Evolutionary conservation across 257 asterid species (phyloP), one percentile per base, ranked within the genome.

Genomic region (Solanum appendiculatum): DNA sequence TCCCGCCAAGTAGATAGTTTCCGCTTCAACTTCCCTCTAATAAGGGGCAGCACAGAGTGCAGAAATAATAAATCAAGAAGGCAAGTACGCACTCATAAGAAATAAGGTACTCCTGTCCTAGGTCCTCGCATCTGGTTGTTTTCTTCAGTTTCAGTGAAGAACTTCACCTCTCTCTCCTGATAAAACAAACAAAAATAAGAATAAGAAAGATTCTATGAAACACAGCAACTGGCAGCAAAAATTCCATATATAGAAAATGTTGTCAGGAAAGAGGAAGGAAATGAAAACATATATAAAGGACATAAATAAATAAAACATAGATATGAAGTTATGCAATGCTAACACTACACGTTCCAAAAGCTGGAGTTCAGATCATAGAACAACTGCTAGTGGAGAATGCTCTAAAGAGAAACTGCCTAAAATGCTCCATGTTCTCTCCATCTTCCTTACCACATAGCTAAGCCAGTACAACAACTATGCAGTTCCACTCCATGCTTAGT

Each of bases 121-220:
- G 98, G 99, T 77, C 99, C 99, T 86, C 99, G 92, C 99, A 97
- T 97, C 87, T 97, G 99, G 92, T 97, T 97, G 94, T 95, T 97
- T 91, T 97, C 98, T 89, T 97, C 99, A 0, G 99, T 97, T 92
- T 97, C 99, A 3, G 99, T 94, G 93, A 97, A 97, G 88, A 97
- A 97, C 95, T 97, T 95, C 92, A 97, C 99, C 88, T 95, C 98
- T 87, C 99, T 91, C 94, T 95, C 99, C 99, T 97, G 89, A 83
- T 48, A 69, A 27, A 86, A n/a, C 75, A 51, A 80, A 29, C 40
- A 11, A 80, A 46, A 84, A 58, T 27, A 39, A 77, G 36, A 80
- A 68, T 8, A 51, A 80, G 75, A 68, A 16, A 81, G 42, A 80
- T 5, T 25, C 60, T 29, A 81, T 6, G 21, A 9, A 48, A 48